Base-by-base conservation (phyloP, 768 basidiomycete genomes). In the Mycena vitilis region DNA sequence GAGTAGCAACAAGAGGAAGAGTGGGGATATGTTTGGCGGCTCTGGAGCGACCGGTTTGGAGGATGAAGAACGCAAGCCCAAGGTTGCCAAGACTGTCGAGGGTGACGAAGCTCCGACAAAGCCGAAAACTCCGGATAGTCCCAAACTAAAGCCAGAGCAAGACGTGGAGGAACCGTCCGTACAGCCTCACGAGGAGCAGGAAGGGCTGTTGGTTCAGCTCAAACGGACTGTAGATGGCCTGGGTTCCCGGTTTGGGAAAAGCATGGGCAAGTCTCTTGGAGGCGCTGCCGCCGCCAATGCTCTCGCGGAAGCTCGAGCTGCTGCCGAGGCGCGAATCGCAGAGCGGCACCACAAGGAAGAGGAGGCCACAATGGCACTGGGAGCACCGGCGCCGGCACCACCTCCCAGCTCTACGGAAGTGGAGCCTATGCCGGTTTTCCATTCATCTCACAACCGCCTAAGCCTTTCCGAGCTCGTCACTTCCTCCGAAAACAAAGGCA, bases 211-310 rank as follows among this genome's bases (percentile, higher is more conserved):
- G 49, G 86, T 88, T 72, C 81, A 85, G 20, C 82, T 95, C 57
- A 94, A 91, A 80, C 89, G 87, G 74, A 92, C 89, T 1, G 87
- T 94, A 0, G 89, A 91, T 75, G 90, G 84, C 18, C 81, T 91
- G 36, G 90, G 90, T 20, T 82, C 87, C 20, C 87, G 86, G 5
- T 74, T 83, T 52, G 85, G 85, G 37, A 92, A 88, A 74, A 85
- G 85, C 58, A 81, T 84, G 75, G 85, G 86, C 60, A 92, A 89
- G 73, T 91, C 92, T 44, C 75, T 91, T 11, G 89, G 90, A 57
- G 85, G 85, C 13, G 80, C 78, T 49, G 85, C 86, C 23, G 86
- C 85, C 5, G 87, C 83, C 9, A 82, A 74, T 38, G 89, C 88
- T 23, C 83, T 93, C 11, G 91, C 91, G 13, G 89, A 92, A 78